phyloP scores from a whole-genome alignment of 2,329 filamentous ascomycete species.

The Ophiostoma montium region DNA sequence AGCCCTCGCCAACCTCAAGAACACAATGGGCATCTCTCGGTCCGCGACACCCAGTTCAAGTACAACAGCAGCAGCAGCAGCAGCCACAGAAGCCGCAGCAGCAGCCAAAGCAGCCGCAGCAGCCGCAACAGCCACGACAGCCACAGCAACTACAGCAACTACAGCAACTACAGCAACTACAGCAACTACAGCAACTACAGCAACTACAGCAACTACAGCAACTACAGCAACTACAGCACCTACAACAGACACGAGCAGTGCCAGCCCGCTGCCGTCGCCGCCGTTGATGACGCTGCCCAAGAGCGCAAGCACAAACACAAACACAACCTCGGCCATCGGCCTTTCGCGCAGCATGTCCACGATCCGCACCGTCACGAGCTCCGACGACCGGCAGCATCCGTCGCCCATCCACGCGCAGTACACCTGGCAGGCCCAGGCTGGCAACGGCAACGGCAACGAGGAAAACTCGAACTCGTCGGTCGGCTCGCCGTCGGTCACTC shows the following conservation, averaged over 20 bases:
- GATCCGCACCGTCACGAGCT: constrained; percentile 43
- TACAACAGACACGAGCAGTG: no score
- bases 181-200: no score
- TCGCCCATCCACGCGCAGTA: constrained; percentile 20
- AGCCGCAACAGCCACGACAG: constrained; percentile 6
- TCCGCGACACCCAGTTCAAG: not conserved
- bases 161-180: no score
- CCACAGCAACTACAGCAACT: no score
- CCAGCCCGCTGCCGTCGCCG: not conserved
- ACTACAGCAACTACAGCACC: no score
- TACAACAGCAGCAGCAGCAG: not conserved
- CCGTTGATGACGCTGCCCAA: constrained; percentile 8
- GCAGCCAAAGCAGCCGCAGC: not conserved
- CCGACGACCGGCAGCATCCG: constrained; percentile 27
- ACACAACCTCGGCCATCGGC: constrained; percentile 1
- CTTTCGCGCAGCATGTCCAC: constrained; percentile 28
- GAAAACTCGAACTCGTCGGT: constrained; percentile 25
- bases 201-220: no score
- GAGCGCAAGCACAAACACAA: constrained; percentile 7
- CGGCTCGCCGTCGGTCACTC: constrained; percentile 21
- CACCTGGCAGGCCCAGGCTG: constrained; percentile 22
- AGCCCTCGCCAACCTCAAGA: constrained; percentile 22
- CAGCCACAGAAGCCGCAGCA: not conserved
- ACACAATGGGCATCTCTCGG: constrained; percentile 22
- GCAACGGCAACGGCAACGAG: constrained; percentile 19